Evolutionary conservation across 1,284 basidiomycete genomes (phyloP).

Genomic region (Xanthoconium separans): DNA sequence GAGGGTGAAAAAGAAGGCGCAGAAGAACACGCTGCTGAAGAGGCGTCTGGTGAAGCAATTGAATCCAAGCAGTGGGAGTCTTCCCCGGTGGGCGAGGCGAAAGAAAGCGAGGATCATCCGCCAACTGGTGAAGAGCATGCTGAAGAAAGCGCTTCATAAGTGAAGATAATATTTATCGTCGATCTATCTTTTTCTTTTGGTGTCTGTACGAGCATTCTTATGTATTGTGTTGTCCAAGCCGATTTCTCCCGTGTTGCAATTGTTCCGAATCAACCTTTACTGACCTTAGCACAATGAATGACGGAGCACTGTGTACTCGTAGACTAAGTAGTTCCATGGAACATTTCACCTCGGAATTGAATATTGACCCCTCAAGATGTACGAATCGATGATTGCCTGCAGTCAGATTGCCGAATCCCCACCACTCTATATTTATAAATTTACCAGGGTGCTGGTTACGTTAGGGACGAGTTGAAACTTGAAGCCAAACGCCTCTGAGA

Average conservation of each 20-base stretch:
- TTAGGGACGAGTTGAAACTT: neutral
- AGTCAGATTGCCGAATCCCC: too few species aligned
- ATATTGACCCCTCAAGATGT: too few species aligned
- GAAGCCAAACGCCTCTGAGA: neutral
- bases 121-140: slow-evolving; percentile 16
- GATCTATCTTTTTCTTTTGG: slow-evolving; percentile 7
- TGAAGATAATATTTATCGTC: neutral
- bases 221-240: neutral
- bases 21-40: slow-evolving; percentile 20
- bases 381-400: too few species aligned
- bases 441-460: neutral
- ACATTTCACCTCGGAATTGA: too few species aligned
- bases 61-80: slow-evolving; percentile 13
- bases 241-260: neutral
- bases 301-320: too few species aligned
- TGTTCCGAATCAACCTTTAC: neutral
- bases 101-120: slow-evolving; percentile 19
- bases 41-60: slow-evolving; percentile 16
- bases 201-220: slow-evolving; percentile 1
- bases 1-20: slow-evolving; percentile 22
- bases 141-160: slow-evolving; percentile 22
- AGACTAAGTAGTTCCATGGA: too few species aligned
- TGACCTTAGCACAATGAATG: too few species aligned
- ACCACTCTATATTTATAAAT: too few species aligned
- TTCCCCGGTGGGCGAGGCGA: slow-evolving; percentile 9